These are phyloP conservation scores for Aureobasidium subglaciale DNA, from an alignment of 2,329 filamentous ascomycete species.

Conservation along the genomic window DNA sequence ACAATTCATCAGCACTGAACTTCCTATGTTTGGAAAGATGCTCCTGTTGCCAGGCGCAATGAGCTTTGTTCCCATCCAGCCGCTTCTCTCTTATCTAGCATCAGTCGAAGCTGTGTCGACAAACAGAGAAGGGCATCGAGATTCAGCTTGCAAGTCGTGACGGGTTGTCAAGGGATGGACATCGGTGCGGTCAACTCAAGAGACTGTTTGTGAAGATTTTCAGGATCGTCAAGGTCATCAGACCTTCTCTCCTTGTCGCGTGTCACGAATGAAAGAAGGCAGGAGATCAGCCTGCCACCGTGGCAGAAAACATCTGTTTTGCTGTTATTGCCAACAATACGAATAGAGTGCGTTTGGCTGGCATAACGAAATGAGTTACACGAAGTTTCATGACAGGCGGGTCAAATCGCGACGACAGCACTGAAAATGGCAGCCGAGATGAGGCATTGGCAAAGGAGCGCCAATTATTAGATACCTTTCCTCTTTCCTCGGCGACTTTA, in stretches of 20 bases:
- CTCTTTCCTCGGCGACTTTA: not conserved
- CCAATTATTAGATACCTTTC: not conserved
- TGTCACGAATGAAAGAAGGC: not conserved
- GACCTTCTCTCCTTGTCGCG: not conserved
- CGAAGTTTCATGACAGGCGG: not conserved
- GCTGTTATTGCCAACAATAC: not conserved
- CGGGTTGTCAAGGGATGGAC: not conserved
- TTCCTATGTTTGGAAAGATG: not conserved
- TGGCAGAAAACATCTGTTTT: not conserved
- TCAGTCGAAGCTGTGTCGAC: not conserved
- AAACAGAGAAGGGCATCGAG: not conserved
- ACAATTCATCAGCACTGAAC: no score
- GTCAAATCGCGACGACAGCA: not conserved
- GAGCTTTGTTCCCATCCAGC: not conserved
- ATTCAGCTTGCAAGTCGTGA: not conserved
- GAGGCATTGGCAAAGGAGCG: constrained; percentile 1
- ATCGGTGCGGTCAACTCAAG: no score
- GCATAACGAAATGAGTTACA: not conserved
- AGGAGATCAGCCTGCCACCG: not conserved
- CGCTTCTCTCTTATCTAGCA: not conserved
- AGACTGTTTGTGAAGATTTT: not conserved
- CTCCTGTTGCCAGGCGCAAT: not conserved
- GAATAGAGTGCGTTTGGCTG: not conserved
- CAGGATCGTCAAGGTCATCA: not conserved
- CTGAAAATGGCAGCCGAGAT: not conserved